phyloP scores from a whole-genome alignment of 2,329 filamentous ascomycete species.

The Aureobasidium leucospermi region DNA sequence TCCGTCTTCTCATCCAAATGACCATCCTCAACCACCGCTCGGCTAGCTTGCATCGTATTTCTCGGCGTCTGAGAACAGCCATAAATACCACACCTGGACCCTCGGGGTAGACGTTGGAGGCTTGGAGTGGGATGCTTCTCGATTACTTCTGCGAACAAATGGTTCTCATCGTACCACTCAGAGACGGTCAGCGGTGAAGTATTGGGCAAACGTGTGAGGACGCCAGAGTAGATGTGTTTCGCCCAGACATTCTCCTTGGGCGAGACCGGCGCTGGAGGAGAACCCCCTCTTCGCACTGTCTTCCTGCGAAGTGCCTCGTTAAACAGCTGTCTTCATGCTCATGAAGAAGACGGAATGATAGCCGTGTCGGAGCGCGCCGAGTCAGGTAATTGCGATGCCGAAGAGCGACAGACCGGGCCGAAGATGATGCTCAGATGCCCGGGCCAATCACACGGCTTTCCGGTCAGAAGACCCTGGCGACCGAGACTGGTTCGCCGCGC shows the following conservation, averaged over 20 bases:
- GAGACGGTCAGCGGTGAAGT: too few species aligned
- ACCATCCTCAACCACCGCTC: neutral
- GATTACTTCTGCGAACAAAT: neutral
- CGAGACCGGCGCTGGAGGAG: too few species aligned
- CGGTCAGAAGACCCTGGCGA: neutral
- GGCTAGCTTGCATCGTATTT: neutral
- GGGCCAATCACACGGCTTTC: neutral
- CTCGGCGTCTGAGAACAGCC: neutral
- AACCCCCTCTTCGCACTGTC: too few species aligned
- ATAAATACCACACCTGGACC: neutral
- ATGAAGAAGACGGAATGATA: neutral
- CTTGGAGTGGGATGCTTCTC: neutral
- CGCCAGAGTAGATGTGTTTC: too few species aligned
- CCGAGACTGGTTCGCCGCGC: neutral
- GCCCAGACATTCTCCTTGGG: too few species aligned
- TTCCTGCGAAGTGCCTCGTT: neutral
- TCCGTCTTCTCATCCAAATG: neutral
- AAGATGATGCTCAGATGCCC: neutral
- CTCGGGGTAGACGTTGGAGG: neutral
- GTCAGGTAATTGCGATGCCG: neutral
- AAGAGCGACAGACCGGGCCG: neutral
- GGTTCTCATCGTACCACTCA: too few species aligned
- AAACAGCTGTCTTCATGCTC: neutral
- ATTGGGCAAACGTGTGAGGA: too few species aligned
- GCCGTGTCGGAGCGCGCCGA: slow-evolving; percentile 1